Percentiles rank a stretch among this genome's conserved stretches.
Evolutionary conservation across 805 yeast species (phyloP).

Genomic region (Metschnikowia matae): DNA sequence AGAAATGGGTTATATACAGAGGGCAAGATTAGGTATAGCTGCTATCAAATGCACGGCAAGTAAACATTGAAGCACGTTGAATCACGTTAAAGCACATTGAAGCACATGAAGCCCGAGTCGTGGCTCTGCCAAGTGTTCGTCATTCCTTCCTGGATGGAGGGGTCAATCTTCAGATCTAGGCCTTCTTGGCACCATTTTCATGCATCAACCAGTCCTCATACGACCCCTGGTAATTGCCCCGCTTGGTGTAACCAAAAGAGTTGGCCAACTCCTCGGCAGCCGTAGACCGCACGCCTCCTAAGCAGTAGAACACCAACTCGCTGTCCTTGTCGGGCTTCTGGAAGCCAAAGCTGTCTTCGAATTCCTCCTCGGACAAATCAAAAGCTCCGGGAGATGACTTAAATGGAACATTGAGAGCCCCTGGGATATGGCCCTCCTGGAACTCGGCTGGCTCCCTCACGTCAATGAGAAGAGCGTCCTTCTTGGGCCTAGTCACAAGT

Average conservation of each 20-base stretch:
- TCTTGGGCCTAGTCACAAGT: conserved; percentile 41
- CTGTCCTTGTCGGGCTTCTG: conserved; percentile 68
- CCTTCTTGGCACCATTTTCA: conserved; percentile 24
- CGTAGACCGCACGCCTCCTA: conserved; percentile 86
- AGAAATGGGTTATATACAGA: conserved; percentile 4
- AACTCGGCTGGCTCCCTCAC: conserved; percentile 89
- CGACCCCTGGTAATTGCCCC: conserved; percentile 86
- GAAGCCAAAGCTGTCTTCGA: conserved; percentile 75
- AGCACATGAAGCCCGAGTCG: neutral
- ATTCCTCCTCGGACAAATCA: conserved; percentile 73
- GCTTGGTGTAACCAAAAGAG: conserved; percentile 78
- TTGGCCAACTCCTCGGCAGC: conserved; percentile 90
- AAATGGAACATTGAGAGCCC: conserved; percentile 82
- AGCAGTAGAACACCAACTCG: conserved; percentile 84
- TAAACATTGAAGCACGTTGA: neutral
- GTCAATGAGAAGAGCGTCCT: conserved; percentile 64
- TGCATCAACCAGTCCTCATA: conserved; percentile 73
- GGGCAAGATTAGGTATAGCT: conserved; percentile 1
- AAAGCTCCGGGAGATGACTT: conserved; percentile 91
- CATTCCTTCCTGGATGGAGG: neutral
- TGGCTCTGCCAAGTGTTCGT: conserved; percentile 1
- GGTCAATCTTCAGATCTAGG: neutral
- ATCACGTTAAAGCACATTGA: too few relatives aligned
- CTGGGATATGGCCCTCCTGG: conserved; percentile 72
- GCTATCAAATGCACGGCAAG: neutral